These are phyloP conservation scores for Talaromyces stipitatus DNA, from an alignment of 495 filamentous ascomycete species.

Conservation along the genomic window DNA sequence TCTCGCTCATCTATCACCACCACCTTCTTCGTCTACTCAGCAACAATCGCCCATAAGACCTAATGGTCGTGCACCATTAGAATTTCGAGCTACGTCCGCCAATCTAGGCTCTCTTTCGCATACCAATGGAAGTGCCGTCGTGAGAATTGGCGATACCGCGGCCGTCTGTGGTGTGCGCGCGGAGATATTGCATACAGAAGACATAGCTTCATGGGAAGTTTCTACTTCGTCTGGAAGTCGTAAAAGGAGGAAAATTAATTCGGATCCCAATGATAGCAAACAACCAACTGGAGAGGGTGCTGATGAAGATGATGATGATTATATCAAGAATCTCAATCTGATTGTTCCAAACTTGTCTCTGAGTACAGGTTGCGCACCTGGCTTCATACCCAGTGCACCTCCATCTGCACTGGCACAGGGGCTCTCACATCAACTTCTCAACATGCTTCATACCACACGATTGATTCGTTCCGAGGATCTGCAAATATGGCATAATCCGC, in stretches of 20 bases:
- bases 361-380: constrained; percentile 77
- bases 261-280: constrained; percentile 11
- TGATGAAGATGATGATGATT: constrained; percentile 42
- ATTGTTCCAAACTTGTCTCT: constrained; percentile 92
- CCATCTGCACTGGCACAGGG: constrained; percentile 77
- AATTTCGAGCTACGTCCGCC: constrained; percentile 60
- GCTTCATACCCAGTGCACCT: constrained; percentile 74
- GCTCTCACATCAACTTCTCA: constrained; percentile 66
- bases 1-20: constrained; percentile 71
- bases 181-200: constrained; percentile 67
- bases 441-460: constrained; percentile 59
- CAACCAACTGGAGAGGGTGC: constrained; percentile 13
- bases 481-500: constrained; percentile 58
- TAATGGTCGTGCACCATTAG: constrained; percentile 63
- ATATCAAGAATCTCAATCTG: constrained; percentile 55
- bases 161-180: constrained; percentile 86
- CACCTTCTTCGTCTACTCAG: constrained; percentile 34
- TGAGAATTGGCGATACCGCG: constrained; percentile 80
- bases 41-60: constrained; percentile 56
- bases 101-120: constrained; percentile 80
- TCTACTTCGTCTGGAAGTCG: constrained; percentile 18
- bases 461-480: constrained; percentile 57
- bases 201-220: constrained; percentile 58
- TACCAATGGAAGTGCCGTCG: constrained; percentile 79
- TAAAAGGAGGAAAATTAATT: constrained; percentile 9